A percentile compares a stretch with the other conserved stretches of the same genome.
Conservation (phyloP, 2,329 filamentous ascomycete genomes). For the Diplodia sapinea region DNA sequence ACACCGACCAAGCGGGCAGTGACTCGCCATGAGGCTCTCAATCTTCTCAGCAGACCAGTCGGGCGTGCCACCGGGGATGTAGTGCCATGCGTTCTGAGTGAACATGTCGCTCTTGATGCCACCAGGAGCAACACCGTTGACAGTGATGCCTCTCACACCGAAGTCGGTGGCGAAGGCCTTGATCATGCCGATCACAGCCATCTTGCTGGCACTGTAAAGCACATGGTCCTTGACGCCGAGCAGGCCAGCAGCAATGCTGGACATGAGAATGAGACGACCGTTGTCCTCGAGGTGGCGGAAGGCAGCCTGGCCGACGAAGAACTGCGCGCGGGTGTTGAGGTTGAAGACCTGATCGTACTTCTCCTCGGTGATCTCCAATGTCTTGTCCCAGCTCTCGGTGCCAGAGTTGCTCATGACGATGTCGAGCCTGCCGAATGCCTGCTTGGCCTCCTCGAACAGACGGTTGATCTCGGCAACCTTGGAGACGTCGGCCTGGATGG, state of each 20-base stretch:
- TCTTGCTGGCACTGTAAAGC: conserved; percentile 74
- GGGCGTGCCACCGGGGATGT: conserved; percentile 57
- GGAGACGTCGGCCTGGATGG: conserved; percentile 65
- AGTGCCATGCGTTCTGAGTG: conserved; percentile 65
- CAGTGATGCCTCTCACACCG: conserved; percentile 69
- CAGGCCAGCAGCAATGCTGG: conserved; percentile 70
- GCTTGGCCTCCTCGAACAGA: conserved; percentile 56
- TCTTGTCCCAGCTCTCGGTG: conserved; percentile 70
- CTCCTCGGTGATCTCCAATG: conserved; percentile 71
- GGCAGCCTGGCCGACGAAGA: conserved; percentile 78
- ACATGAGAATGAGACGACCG: conserved; percentile 77
- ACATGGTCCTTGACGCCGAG: conserved; percentile 73
- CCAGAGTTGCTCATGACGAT: conserved; percentile 62
- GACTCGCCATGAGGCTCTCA: conserved; percentile 56
- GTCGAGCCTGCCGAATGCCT: conserved; percentile 51
- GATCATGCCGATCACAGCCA: conserved; percentile 74
- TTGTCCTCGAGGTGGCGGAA: conserved; percentile 73
- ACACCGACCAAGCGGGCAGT: conserved; percentile 57
- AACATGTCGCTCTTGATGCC: conserved; percentile 82
- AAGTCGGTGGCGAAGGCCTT: conserved; percentile 75
- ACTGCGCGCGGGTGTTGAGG: conserved; percentile 72
- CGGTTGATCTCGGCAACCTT: conserved; percentile 63
- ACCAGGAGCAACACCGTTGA: conserved; percentile 74
- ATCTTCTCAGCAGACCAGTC: conserved; percentile 58
- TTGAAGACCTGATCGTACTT: conserved; percentile 74